Percentiles rank a stretch among this genome's conserved stretches.
These are phyloP conservation scores for Nicotiana noctiflora DNA, from an alignment of 257 asterid genomes.

Conservation along the genomic window DNA sequence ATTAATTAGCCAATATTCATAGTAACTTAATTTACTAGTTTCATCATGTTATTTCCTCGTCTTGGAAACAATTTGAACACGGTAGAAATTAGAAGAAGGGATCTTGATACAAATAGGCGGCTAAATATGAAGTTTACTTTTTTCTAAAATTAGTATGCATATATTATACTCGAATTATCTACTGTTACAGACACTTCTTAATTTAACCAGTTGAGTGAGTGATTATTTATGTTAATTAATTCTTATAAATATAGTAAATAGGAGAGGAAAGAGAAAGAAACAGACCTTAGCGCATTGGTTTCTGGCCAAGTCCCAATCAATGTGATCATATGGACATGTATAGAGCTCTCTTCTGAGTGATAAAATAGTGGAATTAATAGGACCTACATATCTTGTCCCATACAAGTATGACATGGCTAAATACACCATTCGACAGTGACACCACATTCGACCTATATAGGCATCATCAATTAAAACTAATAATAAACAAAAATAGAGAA, in stretches of 20 bases:
- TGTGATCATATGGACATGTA: slow-evolving; percentile 31
- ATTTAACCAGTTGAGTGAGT: no score
- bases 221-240: no score
- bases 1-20: neutral
- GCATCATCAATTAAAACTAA: neutral
- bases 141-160: no score
- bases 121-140: no score
- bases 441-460: slow-evolving; percentile 70
- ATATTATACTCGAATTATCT: no score
- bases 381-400: slow-evolving; percentile 42
- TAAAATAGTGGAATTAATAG: slow-evolving; percentile 25
- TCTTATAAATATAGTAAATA: neutral
- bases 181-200: no score
- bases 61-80: no score
- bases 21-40: no score
- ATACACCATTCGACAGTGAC: slow-evolving; percentile 61
- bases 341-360: slow-evolving; percentile 56
- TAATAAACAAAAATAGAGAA: neutral
- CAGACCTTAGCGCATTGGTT: slow-evolving; percentile 57
- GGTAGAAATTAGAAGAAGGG: no score
- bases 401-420: slow-evolving; percentile 64
- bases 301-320: slow-evolving; percentile 52
- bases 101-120: no score
- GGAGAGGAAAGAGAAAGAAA: neutral
- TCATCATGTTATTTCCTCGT: neutral